Conservation (phyloP, 441 rosid species). For the Breynia disticha region DNA sequence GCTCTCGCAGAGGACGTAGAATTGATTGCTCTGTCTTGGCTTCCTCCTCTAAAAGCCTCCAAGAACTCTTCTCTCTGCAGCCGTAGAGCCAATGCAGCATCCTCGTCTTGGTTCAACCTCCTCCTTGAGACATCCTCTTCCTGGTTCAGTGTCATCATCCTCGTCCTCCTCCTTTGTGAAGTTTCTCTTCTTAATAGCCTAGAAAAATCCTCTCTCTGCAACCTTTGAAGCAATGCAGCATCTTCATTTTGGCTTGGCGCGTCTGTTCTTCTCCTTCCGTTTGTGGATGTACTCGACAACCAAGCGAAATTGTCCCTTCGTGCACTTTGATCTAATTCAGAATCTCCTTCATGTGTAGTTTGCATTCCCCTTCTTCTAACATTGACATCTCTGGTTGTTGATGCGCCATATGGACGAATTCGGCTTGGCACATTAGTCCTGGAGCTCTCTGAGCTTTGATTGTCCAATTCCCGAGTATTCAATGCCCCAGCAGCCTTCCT, state of each 20-base stretch:
- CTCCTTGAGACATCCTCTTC: slow-evolving; percentile 59
- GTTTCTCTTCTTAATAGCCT: slow-evolving; percentile 24
- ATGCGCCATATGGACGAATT: slow-evolving; percentile 9
- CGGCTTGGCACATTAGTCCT: slow-evolving; percentile 8
- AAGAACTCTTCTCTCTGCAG: slow-evolving; percentile 77
- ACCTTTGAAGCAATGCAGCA: slow-evolving; percentile 26
- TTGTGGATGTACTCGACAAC: slow-evolving; percentile 26
- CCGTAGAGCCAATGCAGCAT: slow-evolving; percentile 75
- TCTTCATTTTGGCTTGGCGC: slow-evolving; percentile 24
- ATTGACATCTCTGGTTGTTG: slow-evolving; percentile 9
- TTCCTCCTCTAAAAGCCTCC: slow-evolving; percentile 44
- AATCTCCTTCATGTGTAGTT: slow-evolving; percentile 24
- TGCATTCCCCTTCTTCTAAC: slow-evolving; percentile 22
- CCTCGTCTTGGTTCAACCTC: slow-evolving; percentile 53
- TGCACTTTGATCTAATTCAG: slow-evolving; percentile 32
- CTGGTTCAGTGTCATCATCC: slow-evolving; percentile 44
- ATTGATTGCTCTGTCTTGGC: slow-evolving; percentile 21
- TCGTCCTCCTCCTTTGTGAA: slow-evolving; percentile 21
- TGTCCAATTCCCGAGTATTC: slow-evolving; percentile 16
- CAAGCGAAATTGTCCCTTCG: slow-evolving; percentile 41
- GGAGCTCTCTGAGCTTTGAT: slow-evolving; percentile 19
- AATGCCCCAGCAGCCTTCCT: slow-evolving; percentile 38
- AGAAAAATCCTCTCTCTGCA: slow-evolving; percentile 38
- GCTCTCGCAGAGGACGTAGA: slow-evolving; percentile 57
- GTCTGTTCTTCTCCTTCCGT: slow-evolving; percentile 26